Conservation (phyloP, 2,329 filamentous ascomycete genomes). For the Penicillium corylophilum region DNA sequence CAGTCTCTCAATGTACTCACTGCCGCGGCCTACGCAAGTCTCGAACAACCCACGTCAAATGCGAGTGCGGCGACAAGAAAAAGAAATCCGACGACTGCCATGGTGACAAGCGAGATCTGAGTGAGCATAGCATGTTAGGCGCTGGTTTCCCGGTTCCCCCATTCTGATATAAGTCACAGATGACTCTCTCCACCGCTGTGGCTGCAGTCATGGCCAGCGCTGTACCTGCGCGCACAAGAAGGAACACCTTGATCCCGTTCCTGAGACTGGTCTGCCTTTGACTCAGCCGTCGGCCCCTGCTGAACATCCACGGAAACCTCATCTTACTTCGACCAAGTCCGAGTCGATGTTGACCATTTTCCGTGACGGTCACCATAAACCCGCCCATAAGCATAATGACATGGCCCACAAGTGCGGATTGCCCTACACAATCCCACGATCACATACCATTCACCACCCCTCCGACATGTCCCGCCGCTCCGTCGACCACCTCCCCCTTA, state of each 20-base stretch:
- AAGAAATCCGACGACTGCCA: slow-evolving; percentile 56
- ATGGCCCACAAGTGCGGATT: slow-evolving; percentile 61
- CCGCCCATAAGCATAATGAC: slow-evolving; percentile 64
- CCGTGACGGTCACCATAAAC: slow-evolving; percentile 64
- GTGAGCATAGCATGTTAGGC: slow-evolving; percentile 37
- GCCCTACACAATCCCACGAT: slow-evolving; percentile 62
- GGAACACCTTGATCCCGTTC: slow-evolving; percentile 53
- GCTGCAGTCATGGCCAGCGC: slow-evolving; percentile 59
- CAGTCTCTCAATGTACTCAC: slow-evolving; percentile 96
- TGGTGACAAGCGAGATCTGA: slow-evolving; percentile 36
- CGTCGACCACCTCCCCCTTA: slow-evolving; percentile 52
- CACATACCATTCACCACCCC: slow-evolving; percentile 51
- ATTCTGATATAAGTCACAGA: slow-evolving; percentile 38
- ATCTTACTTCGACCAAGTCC: slow-evolving; percentile 57
- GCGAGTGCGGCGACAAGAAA: slow-evolving; percentile 91
- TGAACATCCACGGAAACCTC: slow-evolving; percentile 53
- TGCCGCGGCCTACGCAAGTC: slow-evolving; percentile 96
- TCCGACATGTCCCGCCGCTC: slow-evolving; percentile 51
- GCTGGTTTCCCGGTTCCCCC: slow-evolving; percentile 24
- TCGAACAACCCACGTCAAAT: slow-evolving; percentile 90
- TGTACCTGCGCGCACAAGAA: slow-evolving; percentile 63
- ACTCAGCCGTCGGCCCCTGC: slow-evolving; percentile 41
- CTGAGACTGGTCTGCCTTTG: slow-evolving; percentile 46
- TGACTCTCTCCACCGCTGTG: slow-evolving; percentile 39
- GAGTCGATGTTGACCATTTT: slow-evolving; percentile 62